phyloP scores from a whole-genome alignment of 2,329 filamentous ascomycete species.

The Arthroderma uncinatum region DNA sequence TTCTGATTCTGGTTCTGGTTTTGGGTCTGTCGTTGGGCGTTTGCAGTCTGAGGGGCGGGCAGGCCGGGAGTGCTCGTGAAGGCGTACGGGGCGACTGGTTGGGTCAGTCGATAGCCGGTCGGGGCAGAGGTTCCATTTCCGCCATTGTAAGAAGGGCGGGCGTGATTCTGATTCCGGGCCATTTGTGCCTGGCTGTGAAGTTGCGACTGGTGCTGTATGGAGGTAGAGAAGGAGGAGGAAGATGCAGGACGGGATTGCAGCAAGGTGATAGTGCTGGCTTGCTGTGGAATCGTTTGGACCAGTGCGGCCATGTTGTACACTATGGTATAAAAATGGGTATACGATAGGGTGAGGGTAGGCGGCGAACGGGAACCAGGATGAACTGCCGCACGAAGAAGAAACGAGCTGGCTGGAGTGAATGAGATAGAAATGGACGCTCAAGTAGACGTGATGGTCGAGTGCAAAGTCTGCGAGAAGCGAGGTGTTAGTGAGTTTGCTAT shows the following conservation, averaged over 20 bases:
- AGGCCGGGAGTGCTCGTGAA: slow-evolving; percentile 61
- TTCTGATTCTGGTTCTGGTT: slow-evolving; percentile 39
- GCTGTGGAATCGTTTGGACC: slow-evolving; percentile 69
- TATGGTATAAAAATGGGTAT: background rate
- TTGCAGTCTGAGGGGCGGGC: slow-evolving; percentile 28
- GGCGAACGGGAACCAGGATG: background rate
- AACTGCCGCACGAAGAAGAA: no score
- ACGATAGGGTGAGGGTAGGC: background rate
- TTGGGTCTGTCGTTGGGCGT: slow-evolving; percentile 46
- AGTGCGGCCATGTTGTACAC: slow-evolving; percentile 63
- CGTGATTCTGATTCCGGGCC: slow-evolving; percentile 29
- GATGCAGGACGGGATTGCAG: slow-evolving; percentile 60
- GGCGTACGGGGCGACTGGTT: slow-evolving; percentile 64
- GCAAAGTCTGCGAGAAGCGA: background rate
- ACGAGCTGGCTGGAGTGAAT: background rate
- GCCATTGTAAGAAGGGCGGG: slow-evolving; percentile 34
- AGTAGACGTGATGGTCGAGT: background rate
- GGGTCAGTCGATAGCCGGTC: slow-evolving; percentile 22
- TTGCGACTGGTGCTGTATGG: slow-evolving; percentile 30
- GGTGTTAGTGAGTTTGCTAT: slow-evolving; percentile 3
- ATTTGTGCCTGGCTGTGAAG: slow-evolving; percentile 27
- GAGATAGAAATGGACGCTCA: background rate
- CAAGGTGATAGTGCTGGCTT: slow-evolving; percentile 61
- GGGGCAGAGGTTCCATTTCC: slow-evolving; percentile 6
- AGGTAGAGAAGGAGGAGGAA: slow-evolving; percentile 40